A percentile compares a stretch with the other conserved stretches of the same genome.
phyloP scores from a whole-genome alignment of 371 early-diverging fungal genomes.

The Fennellomyces sp. region DNA sequence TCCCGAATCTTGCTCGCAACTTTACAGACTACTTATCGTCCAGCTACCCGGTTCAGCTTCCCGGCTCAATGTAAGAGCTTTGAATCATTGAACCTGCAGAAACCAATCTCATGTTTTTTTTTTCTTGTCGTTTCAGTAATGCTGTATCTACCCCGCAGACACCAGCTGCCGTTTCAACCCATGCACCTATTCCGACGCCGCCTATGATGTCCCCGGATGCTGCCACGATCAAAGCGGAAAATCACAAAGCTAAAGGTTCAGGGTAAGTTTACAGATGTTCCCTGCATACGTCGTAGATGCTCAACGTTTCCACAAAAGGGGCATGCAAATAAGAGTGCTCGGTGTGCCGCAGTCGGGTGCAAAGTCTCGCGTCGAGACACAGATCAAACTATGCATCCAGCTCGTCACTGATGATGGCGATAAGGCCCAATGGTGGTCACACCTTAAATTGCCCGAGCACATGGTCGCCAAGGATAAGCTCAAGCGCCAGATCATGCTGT shows the following conservation, averaged over 20 bases:
- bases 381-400: constrained; percentile 89
- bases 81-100: neutral
- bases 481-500: constrained; percentile 22
- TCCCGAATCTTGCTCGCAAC: constrained; percentile 51
- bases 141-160: neutral
- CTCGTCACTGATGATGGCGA: constrained; percentile 81
- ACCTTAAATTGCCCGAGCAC: constrained; percentile 82
- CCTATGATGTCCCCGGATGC: neutral
- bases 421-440: constrained; percentile 81
- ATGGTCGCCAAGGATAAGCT: constrained; percentile 81
- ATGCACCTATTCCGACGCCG: constrained; percentile 3
- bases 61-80: constrained; percentile 34
- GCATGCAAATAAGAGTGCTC: constrained; percentile 62
- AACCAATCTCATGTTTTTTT: neutral
- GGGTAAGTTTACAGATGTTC: constrained; percentile 6
- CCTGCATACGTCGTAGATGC: no score
- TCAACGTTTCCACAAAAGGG: neutral
- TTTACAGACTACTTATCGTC: constrained; percentile 51
- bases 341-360: constrained; percentile 84
- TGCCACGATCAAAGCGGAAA: constrained; percentile 4
- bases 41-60: constrained; percentile 37
- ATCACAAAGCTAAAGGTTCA: constrained; percentile 6
- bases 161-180: neutral
- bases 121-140: neutral
- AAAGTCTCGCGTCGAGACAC: constrained; percentile 92